Evolutionary conservation across 768 basidiomycete species (phyloP).

Genomic region (Amanita fuliginea): DNA sequence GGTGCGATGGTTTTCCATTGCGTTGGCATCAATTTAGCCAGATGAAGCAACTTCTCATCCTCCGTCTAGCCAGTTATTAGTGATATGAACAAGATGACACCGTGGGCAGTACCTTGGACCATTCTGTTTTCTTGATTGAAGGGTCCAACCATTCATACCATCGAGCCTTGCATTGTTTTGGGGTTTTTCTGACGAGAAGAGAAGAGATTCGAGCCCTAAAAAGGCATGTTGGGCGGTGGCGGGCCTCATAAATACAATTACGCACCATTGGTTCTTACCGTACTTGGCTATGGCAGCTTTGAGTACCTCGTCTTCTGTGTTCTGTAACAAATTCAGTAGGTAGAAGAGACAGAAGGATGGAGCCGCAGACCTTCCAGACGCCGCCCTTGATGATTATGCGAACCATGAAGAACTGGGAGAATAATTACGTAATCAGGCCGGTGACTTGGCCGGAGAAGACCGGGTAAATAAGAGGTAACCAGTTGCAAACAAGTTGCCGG

Average conservation of each 20-base stretch:
- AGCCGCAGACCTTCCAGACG: conserved; percentile 64
- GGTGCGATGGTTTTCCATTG: conserved; percentile 99
- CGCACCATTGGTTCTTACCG: conserved; percentile 89
- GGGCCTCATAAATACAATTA: neutral
- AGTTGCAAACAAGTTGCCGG: conserved; percentile 25
- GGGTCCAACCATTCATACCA: conserved; percentile 99
- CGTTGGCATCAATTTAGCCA: conserved; percentile 98
- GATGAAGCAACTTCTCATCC: conserved; percentile 95
- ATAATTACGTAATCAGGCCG: conserved; percentile 9
- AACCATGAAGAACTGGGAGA: conserved; percentile 41
- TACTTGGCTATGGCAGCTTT: conserved; percentile 99
- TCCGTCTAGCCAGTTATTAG: conserved; percentile 51
- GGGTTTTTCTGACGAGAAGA: conserved; percentile 93
- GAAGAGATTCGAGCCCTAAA: conserved; percentile 94
- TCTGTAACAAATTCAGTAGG: conserved; percentile 30
- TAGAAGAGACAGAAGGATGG: conserved; percentile 6
- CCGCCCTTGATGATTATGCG: conserved; percentile 91
- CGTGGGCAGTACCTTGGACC: conserved; percentile 72
- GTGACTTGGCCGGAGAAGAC: conserved; percentile 10
- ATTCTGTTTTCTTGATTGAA: conserved; percentile 99
- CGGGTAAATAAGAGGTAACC: conserved; percentile 16
- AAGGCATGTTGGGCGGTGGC: conserved; percentile 3
- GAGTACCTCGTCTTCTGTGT: conserved; percentile 96
- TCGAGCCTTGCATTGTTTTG: conserved; percentile 98
- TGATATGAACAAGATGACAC: neutral